phyloP scores from a whole-genome alignment of 2,329 filamentous ascomycete genomes.

The Pseudocercospora macadamiae region DNA sequence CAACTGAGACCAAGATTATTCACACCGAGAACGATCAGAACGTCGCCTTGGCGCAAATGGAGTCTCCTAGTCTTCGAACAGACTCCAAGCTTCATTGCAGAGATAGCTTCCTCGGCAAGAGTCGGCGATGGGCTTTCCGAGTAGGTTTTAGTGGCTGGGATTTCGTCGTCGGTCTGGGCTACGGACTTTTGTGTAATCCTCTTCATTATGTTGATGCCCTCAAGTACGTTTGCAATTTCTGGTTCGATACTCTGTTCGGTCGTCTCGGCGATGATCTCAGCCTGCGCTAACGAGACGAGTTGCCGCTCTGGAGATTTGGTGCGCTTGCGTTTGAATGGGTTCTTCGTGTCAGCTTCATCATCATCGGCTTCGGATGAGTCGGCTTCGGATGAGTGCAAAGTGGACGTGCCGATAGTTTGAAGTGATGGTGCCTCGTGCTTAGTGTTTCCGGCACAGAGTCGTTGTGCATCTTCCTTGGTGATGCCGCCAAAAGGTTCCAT shows the following conservation, averaged over 20 bases:
- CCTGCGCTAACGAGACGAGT: background rate
- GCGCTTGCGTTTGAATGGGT: background rate
- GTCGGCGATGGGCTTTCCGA: background rate
- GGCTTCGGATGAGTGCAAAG: no score
- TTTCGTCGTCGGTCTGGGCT: background rate
- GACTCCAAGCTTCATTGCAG: background rate
- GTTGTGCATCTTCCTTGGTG: no score
- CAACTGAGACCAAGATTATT: slow-evolving; percentile 8
- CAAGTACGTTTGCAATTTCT: background rate
- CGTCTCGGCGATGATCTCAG: background rate
- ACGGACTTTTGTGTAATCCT: background rate
- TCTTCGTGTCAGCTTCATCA: no score
- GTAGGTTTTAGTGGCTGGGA: background rate
- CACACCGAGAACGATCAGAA: background rate
- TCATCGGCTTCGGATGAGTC: no score
- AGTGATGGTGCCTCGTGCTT: no score
- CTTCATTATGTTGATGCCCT: background rate
- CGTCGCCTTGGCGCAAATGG: slow-evolving; percentile 2
- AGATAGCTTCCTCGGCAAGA: background rate
- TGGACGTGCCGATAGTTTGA: no score
- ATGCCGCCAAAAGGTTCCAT: no score
- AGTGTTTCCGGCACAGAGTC: no score
- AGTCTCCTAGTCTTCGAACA: background rate
- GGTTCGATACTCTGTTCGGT: background rate
- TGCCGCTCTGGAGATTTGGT: no score